These are phyloP conservation scores for Phylloporus sp. DNA, from an alignment of 768 basidiomycete genomes.

Conservation along the genomic window DNA sequence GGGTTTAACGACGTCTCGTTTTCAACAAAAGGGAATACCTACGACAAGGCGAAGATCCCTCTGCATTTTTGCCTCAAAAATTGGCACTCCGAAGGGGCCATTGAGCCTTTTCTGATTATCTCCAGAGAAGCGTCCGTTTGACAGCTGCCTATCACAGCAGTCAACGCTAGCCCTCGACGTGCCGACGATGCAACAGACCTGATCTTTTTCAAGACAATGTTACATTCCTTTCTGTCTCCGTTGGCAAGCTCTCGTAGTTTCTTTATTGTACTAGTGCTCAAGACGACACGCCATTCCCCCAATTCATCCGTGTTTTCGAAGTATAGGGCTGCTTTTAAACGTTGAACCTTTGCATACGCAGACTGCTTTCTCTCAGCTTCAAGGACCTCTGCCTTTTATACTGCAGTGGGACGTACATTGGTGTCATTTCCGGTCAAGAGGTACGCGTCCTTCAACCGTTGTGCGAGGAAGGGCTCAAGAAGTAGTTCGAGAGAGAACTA, in stretches of 20 bases:
- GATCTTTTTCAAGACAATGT: conserved; percentile 64
- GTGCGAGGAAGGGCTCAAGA: conserved; percentile 10
- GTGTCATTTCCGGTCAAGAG: neutral
- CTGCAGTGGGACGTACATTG: neutral
- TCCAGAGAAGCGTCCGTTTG: conserved; percentile 62
- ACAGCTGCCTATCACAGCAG: conserved; percentile 50
- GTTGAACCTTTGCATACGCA: conserved; percentile 47
- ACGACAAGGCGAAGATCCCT: conserved; percentile 49
- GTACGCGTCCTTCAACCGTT: conserved; percentile 10
- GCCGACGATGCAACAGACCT: conserved; percentile 37
- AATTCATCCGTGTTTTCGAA: conserved; percentile 58
- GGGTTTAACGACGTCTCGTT: neutral
- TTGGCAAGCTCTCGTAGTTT: conserved; percentile 47
- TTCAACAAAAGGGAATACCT: conserved; percentile 11
- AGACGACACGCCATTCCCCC: conserved; percentile 60
- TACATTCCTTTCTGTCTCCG: conserved; percentile 44
- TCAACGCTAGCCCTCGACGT: neutral
- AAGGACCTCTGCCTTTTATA: neutral
- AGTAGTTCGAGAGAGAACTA: conserved; percentile 29
- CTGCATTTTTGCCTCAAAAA: conserved; percentile 69
- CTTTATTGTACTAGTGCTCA: conserved; percentile 47
- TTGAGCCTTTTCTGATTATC: conserved; percentile 64
- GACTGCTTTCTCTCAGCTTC: conserved; percentile 16
- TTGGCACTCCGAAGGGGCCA: conserved; percentile 45
- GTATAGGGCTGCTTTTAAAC: conserved; percentile 58